A percentile compares a stretch with the other conserved stretches of the same genome.
Conservation (phyloP, 2,329 filamentous ascomycete species). For the Diaporthe amygdali region DNA sequence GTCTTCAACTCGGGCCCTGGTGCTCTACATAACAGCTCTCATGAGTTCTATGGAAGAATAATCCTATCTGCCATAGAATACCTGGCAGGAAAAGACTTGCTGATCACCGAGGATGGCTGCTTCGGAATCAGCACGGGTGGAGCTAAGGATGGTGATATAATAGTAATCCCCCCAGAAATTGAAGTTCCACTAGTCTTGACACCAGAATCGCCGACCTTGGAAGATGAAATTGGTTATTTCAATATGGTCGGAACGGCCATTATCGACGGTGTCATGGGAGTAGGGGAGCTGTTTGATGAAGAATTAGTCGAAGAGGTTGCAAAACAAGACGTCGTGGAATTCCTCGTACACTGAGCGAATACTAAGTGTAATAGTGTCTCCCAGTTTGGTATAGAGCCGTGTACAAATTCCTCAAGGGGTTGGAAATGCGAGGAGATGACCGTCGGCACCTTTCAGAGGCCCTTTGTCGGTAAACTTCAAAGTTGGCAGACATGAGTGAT, state of each 20-base stretch:
- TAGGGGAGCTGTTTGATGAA: constrained; percentile 1
- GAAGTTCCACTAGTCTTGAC: background rate
- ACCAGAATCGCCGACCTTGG: background rate
- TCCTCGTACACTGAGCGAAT: constrained; percentile 33
- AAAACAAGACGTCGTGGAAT: background rate
- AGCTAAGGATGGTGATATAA: background rate
- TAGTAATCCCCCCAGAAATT: background rate
- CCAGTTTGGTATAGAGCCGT: too few species aligned
- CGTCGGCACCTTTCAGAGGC: too few species aligned
- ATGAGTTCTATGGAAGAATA: background rate
- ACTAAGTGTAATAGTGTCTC: constrained; percentile 37
- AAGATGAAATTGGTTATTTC: background rate
- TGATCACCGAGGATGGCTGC: background rate
- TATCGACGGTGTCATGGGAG: background rate
- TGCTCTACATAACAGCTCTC: background rate
- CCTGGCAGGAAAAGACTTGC: background rate
- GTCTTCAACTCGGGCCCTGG: background rate
- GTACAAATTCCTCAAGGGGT: too few species aligned
- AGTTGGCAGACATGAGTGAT: too few species aligned
- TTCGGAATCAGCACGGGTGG: background rate
- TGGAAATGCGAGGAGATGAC: too few species aligned
- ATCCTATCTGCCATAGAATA: background rate
- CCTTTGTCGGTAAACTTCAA: too few species aligned
- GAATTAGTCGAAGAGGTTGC: background rate
- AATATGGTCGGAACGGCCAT: constrained; percentile 16